phyloP scores from a whole-genome alignment of 345 rosid genomes.

The Gossypium ekmanianum region DNA sequence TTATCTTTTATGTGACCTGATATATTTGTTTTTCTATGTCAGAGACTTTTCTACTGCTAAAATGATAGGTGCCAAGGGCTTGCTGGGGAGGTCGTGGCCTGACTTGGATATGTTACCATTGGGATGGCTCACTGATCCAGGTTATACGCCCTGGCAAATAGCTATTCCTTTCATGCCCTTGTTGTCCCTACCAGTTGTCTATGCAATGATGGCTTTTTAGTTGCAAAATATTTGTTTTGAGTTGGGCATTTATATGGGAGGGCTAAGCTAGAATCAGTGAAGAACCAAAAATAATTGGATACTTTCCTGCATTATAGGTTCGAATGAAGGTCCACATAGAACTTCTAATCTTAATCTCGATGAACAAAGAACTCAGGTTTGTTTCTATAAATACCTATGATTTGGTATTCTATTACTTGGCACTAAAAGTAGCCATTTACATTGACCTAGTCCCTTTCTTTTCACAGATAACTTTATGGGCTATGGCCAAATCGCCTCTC shows the following conservation, averaged over 20 bases:
- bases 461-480: constrained; percentile 89
- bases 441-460: constrained; percentile 12
- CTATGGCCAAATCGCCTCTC: constrained; percentile 85
- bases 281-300: constrained; percentile 12
- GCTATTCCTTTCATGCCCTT: constrained; percentile 6
- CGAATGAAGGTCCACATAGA: constrained; percentile 81
- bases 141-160: constrained; percentile 28
- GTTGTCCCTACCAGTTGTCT: not conserved
- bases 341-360: constrained; percentile 46
- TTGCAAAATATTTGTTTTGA: not conserved
- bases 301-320: constrained; percentile 37
- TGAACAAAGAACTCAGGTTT: constrained; percentile 82
- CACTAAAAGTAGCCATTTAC: not conserved
- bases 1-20: not conserved
- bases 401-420: not conserved
- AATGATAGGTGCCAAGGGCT: constrained; percentile 65
- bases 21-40: constrained; percentile 23
- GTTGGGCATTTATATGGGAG: constrained; percentile 3
- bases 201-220: not conserved
- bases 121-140: constrained; percentile 89
- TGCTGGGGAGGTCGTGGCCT: constrained; percentile 82
- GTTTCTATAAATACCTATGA: constrained; percentile 9
- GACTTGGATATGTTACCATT: constrained; percentile 91
- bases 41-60: constrained; percentile 64
- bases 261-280: not conserved